Conservation (phyloP, 1,284 basidiomycete genomes). For the Hemileia vastatrix region DNA sequence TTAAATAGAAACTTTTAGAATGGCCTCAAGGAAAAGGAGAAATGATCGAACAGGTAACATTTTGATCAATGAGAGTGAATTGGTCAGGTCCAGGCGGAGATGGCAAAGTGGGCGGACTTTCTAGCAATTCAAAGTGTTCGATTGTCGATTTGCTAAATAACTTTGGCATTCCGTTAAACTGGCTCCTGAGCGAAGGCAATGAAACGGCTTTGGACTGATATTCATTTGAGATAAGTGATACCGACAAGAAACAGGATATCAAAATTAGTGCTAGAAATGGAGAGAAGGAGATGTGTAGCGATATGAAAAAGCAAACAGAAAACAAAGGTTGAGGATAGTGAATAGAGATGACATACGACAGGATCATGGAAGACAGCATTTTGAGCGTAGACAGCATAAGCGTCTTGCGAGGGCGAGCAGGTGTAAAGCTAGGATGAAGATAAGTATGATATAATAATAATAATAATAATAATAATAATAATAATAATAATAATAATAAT, state of each 20-base stretch:
- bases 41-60: slow-evolving; percentile 16
- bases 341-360: slow-evolving; percentile 2
- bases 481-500: background rate
- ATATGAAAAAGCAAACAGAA: too few species aligned
- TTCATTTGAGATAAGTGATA: background rate
- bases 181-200: slow-evolving; percentile 19
- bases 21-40: background rate
- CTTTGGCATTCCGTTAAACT: slow-evolving; percentile 26
- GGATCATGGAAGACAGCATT: slow-evolving; percentile 27
- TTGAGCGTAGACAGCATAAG: slow-evolving; percentile 24
- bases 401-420: slow-evolving; percentile 9
- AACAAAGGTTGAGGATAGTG: too few species aligned
- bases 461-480: background rate
- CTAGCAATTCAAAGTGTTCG: slow-evolving; percentile 23
- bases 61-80: slow-evolving; percentile 24
- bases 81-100: slow-evolving; percentile 19
- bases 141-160: slow-evolving; percentile 24
- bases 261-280: too few species aligned
- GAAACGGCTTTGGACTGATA: slow-evolving; percentile 20
- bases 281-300: too few species aligned
- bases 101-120: slow-evolving; percentile 18
- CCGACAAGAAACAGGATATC: background rate
- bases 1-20: too few species aligned
- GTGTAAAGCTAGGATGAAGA: slow-evolving; percentile 26
- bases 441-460: too few species aligned